These are phyloP conservation scores for Tulasnella calospora DNA, from an alignment of 768 basidiomycete species.

Conservation along the genomic window DNA sequence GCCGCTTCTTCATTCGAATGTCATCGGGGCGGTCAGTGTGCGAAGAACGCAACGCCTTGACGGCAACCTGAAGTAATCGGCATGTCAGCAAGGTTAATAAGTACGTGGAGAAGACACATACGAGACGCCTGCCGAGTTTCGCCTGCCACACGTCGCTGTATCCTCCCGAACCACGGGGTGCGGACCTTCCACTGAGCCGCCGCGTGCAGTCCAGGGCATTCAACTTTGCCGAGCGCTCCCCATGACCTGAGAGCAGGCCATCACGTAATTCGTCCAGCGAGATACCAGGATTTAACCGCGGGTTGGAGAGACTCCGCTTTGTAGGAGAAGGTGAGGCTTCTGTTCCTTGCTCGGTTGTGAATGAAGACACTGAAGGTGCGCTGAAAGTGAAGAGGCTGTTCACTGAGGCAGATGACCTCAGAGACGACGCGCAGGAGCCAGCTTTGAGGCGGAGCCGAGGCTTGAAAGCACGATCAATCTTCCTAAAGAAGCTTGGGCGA, in stretches of 20 bases:
- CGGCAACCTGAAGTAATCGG: not conserved
- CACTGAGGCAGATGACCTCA: not conserved
- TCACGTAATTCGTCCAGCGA: not conserved
- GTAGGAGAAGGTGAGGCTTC: not conserved
- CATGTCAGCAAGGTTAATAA: not conserved
- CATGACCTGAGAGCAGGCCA: not conserved
- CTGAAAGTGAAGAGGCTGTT: not conserved
- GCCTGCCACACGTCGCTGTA: slow-evolving; percentile 4
- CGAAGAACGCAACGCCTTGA: not conserved
- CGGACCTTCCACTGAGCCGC: not conserved
- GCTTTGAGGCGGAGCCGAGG: not conserved
- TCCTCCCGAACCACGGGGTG: not conserved
- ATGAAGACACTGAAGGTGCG: not conserved
- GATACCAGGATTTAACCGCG: not conserved
- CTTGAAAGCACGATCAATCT: not conserved
- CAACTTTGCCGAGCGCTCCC: not conserved
- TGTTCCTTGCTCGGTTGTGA: not conserved
- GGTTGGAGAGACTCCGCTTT: not conserved
- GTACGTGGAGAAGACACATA: not conserved
- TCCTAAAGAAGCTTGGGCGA: not conserved
- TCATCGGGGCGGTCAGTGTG: not conserved
- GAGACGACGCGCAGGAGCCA: not conserved
- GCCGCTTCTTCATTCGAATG: not conserved
- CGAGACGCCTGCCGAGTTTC: not conserved
- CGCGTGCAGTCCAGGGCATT: not conserved